Evolutionary conservation across 1,284 basidiomycete genomes (phyloP).

Genomic region (Moniliophthora roreri): DNA sequence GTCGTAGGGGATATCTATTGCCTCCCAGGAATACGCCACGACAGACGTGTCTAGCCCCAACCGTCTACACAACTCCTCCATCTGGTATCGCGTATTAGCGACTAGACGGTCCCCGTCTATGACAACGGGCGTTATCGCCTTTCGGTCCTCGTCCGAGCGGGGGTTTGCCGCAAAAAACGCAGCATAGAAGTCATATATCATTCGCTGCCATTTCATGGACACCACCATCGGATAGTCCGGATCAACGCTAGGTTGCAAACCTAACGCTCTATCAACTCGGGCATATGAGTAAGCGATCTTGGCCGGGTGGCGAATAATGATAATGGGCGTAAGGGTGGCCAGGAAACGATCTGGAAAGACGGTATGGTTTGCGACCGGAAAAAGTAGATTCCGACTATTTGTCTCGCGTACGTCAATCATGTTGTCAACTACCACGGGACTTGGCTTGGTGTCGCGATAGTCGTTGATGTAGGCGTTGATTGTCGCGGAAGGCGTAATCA

Average conservation of each 20-base stretch:
- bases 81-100: background rate
- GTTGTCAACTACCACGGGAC: background rate
- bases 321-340: background rate
- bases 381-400: background rate
- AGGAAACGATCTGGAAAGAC: constrained; percentile 1
- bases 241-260: background rate
- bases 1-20: too few species aligned
- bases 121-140: background rate
- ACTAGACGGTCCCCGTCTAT: background rate
- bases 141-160: too few species aligned
- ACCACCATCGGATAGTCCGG: background rate
- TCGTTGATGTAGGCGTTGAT: background rate
- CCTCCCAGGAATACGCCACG: background rate
- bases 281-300: background rate
- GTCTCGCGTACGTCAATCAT: background rate
- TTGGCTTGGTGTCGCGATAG: background rate
- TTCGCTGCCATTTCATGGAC: background rate
- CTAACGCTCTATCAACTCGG: background rate
- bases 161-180: background rate
- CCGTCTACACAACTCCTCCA: background rate
- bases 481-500: background rate
- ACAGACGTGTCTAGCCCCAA: background rate
- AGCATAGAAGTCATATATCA: background rate
- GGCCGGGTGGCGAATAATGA: background rate
- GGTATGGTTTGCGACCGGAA: background rate